Evolutionary conservation across 2,329 filamentous ascomycete genomes (phyloP).

Genomic region (Apiospora hydei): DNA sequence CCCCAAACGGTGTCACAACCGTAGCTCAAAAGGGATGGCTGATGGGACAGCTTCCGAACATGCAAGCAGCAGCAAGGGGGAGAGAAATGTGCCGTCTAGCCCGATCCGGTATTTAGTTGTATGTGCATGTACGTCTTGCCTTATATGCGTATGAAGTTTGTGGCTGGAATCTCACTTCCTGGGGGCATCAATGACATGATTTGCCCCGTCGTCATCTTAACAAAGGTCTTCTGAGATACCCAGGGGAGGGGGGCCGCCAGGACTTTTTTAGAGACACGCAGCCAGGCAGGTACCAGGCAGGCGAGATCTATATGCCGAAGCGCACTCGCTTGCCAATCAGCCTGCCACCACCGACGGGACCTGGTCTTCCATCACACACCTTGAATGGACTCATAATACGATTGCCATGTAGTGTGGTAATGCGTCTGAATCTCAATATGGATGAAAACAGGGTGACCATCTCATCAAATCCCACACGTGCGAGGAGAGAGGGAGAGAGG

Average conservation of each 20-base stretch:
- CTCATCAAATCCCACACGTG: background rate
- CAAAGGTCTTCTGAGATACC: background rate
- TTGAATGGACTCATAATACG: background rate
- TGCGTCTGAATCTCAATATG: conserved; percentile 13
- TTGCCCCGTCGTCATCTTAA: background rate
- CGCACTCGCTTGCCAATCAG: conserved; percentile 17
- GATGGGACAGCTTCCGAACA: conserved; percentile 16
- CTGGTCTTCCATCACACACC: background rate
- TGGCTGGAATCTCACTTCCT: background rate
- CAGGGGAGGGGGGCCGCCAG: background rate
- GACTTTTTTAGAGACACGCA: too few relatives aligned
- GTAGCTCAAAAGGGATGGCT: conserved; percentile 5
- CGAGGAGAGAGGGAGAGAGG: background rate
- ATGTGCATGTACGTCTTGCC: background rate
- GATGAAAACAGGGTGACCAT: conserved; percentile 6
- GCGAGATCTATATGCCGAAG: conserved; percentile 8
- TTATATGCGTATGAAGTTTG: background rate
- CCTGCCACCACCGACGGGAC: background rate
- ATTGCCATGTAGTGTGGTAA: background rate
- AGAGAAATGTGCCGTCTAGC: background rate
- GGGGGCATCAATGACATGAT: background rate
- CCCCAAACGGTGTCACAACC: conserved; percentile 14
- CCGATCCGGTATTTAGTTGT: background rate
- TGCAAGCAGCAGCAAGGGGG: background rate
- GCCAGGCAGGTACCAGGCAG: background rate